Percentiles rank a stretch among this genome's conserved stretches.
Evolutionary conservation across 2,329 filamentous ascomycete species (phyloP).

Genomic region (Huntiella bhutanensis): DNA sequence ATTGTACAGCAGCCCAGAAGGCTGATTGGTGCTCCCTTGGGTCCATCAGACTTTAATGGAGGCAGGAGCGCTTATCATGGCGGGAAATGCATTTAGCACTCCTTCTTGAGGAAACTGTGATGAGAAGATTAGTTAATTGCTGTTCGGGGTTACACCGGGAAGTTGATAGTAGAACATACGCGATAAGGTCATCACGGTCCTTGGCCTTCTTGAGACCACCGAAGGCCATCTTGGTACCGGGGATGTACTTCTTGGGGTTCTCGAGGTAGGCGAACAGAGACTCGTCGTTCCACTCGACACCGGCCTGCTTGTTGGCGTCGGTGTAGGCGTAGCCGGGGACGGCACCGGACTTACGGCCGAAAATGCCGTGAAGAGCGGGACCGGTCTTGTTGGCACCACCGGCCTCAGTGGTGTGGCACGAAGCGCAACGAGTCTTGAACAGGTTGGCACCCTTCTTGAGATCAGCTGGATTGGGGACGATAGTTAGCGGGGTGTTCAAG

Average conservation of each 20-base stretch:
- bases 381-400: constrained; percentile 95
- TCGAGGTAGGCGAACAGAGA: constrained; percentile 95
- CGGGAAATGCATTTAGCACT: constrained; percentile 8
- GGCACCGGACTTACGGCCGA: constrained; percentile 84
- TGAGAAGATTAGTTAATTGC: neutral
- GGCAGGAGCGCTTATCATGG: neutral
- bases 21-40: constrained; percentile 1
- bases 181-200: constrained; percentile 98
- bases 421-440: constrained; percentile 97
- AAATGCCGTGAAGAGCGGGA: constrained; percentile 90
- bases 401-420: constrained; percentile 92
- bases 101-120: constrained; percentile 11
- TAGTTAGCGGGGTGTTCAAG: neutral
- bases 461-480: constrained; percentile 44
- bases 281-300: constrained; percentile 68
- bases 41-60: neutral
- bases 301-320: constrained; percentile 98
- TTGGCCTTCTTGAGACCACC: constrained; percentile 99
- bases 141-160: too few species aligned
- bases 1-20: constrained; percentile 11
- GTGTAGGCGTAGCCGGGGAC: constrained; percentile 93
- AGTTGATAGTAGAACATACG: constrained; percentile 38
- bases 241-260: constrained; percentile 99
- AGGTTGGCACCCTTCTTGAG: constrained; percentile 91
- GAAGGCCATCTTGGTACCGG: constrained; percentile 99